Base-by-base conservation (phyloP, 352 stramenopile species). In the Phytophthora cajani region DNA sequence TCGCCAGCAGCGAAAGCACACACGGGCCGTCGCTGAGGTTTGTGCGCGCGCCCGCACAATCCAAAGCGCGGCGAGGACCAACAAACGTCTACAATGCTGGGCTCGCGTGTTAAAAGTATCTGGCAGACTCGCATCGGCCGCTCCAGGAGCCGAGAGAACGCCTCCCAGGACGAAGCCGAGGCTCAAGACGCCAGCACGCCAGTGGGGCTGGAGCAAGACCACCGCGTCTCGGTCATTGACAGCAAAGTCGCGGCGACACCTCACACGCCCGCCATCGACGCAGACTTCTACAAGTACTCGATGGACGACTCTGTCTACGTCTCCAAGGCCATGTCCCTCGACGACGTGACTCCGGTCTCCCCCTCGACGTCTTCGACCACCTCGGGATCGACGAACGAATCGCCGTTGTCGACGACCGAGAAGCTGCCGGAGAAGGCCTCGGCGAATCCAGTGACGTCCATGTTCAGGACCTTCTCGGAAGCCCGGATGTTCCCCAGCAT, bases 91-190 rank as follows among this genome's bases (percentile, higher is more conserved):
- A 53, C 40, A 3, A 77, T 77, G 70, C 27, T 68, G 23, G 49
- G 25, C 62, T 65, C 58, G 19, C 52, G 67, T 63, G 82, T 88
- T 46, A 89, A 89, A 59, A 90, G 56, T 47, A 76, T 93, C 25
- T 93, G 86, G 86, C 81, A 88, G 58, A 86, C 79, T 55, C 86
- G 84, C n/a, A 63, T 77, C 19, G 65, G 74, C 42, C 75, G 80
- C 25, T 78, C 77, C 10, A 72, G 71, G 61, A 85, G 73, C 47
- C 59, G 54, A n/a, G 58, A 62, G 11, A 71, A 23, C 27, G 38
- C 40, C 14, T 19, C 25, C n/a, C 62, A 67, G 46, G 36, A 71
- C 50, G 10, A n/a, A 4, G 5, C 60, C 5, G 25, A 49, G 42
- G 42, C 36, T 3, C 58, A 60, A 61, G 54, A 65, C 14, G 40